Base-by-base conservation (phyloP, 768 basidiomycete genomes). In the Lactarius indigo region DNA sequence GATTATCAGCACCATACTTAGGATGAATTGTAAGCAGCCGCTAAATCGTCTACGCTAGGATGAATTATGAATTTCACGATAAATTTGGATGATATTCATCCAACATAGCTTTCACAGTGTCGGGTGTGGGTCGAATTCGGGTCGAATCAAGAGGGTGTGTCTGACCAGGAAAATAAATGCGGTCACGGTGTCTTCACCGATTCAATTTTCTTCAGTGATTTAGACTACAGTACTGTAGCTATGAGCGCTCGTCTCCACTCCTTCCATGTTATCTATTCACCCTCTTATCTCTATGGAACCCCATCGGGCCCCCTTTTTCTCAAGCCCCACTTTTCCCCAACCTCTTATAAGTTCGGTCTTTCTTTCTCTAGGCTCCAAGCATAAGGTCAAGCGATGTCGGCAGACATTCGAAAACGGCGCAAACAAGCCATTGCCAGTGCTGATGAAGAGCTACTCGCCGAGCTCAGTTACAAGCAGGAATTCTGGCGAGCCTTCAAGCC, bases 391-490 rank as follows among this genome's bases (percentile, higher is more conserved):
- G 31, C 28, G n/a, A 66, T 66, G 61, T 54, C 57, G 5, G 31
- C 57, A 28, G 37, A 42, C n/a, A 3, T 6, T 31, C 61, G 33
- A 23, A 54, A 20, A 33, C 47, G 59, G 17, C 59, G 50, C 15
- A 41, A 56, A 20, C 37, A 58, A 3, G 35, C 58, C 28, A 59
- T 63, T n/a, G 62, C 59, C 23, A 39, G 58, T 12, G 65, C 70
- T 5, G 74, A 74, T 52, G 73, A 72, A 61, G 70, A 65, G 28
- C 68, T 81, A 6, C 73, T 81, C 7, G 79, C 79, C 2, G 68
- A 69, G 12, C 67, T 81, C 20, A 79, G 79, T 2, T 81, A 81
- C 68, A 81, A 79, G 68, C 79, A 80, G 66, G 78, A 81, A 70
- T 77, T 80, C 70, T 75, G 74, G 52, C 74, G 79, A 12, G 78